Evolutionary conservation across 805 yeast genomes (phyloP).

Genomic region (Suhomyces pyralidae): DNA sequence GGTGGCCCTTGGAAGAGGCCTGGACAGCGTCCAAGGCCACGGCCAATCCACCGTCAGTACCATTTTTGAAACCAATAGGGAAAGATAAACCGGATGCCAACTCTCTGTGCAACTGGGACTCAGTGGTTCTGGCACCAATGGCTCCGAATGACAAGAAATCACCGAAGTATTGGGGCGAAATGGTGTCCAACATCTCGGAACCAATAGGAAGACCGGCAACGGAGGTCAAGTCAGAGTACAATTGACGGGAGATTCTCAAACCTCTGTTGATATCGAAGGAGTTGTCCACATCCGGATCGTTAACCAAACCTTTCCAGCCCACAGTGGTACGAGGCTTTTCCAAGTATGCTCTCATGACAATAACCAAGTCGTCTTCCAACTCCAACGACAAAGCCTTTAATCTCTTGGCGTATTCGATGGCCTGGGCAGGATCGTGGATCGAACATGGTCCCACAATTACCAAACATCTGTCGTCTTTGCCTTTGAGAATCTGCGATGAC

Average conservation of each 20-base stretch:
- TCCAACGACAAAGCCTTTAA: slow-evolving; percentile 67
- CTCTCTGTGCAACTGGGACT: slow-evolving; percentile 96
- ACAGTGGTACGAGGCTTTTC: slow-evolving; percentile 99
- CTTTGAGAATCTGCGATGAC: slow-evolving; percentile 69
- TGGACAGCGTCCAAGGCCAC: slow-evolving; percentile 93
- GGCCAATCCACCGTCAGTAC: slow-evolving; percentile 91
- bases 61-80: slow-evolving; percentile 98
- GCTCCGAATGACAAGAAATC: slow-evolving; percentile 94
- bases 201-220: slow-evolving; percentile 82
- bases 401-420: slow-evolving; percentile 78
- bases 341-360: slow-evolving; percentile 95
- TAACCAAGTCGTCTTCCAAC: slow-evolving; percentile 69
- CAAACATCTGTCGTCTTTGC: slow-evolving; percentile 76
- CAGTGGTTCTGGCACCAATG: slow-evolving; percentile 98
- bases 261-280: slow-evolving; percentile 95
- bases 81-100: slow-evolving; percentile 96
- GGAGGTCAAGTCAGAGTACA: slow-evolving; percentile 77
- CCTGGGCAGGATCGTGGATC: slow-evolving; percentile 86
- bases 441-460: slow-evolving; percentile 97
- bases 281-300: slow-evolving; percentile 93
- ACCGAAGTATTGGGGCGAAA: slow-evolving; percentile 91
- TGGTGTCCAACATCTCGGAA: slow-evolving; percentile 96
- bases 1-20: slow-evolving; percentile 90
- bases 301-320: slow-evolving; percentile 98
- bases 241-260: slow-evolving; percentile 76